Evolutionary conservation across 202 grass and related monocot species (phyloP).

Genomic region (Schoenoplectus tabernaemontani): DNA sequence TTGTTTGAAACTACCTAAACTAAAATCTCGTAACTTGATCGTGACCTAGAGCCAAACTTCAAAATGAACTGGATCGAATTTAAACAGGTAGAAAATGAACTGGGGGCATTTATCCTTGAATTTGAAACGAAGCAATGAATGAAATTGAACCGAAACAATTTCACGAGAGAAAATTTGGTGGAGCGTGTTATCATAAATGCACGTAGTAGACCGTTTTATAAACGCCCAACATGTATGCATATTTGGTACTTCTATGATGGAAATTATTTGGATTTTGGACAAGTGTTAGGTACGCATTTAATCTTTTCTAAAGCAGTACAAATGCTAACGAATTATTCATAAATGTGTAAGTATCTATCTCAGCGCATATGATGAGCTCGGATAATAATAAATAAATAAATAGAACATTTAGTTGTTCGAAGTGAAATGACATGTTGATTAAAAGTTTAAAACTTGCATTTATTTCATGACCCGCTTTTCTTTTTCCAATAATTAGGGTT

Average conservation of each 20-base stretch:
- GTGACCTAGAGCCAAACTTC: not conserved
- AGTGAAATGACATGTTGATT: not conserved
- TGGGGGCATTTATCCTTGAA: not conserved
- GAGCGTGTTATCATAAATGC: constrained; percentile 19
- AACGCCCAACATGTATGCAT: not conserved
- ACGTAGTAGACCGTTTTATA: not conserved
- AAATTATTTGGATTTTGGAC: not conserved
- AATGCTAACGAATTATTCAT: not conserved
- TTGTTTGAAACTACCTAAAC: not conserved
- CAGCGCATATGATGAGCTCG: too few species aligned
- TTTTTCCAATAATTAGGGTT: too few species aligned
- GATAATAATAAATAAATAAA: not conserved
- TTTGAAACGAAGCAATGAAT: constrained; percentile 5
- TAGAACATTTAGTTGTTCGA: too few species aligned
- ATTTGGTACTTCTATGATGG: not conserved
- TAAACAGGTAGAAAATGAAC: too few species aligned
- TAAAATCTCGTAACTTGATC: too few species aligned
- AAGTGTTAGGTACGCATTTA: not conserved
- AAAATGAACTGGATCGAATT: not conserved
- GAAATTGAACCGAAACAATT: not conserved
- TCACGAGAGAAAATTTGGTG: constrained; percentile 25
- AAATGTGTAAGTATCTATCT: not conserved
- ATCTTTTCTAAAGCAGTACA: not conserved
- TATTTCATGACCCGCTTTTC: too few species aligned
- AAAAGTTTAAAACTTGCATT: too few species aligned